Conservation (phyloP, 305 asterid species). For the Fraxinus latifolia region DNA sequence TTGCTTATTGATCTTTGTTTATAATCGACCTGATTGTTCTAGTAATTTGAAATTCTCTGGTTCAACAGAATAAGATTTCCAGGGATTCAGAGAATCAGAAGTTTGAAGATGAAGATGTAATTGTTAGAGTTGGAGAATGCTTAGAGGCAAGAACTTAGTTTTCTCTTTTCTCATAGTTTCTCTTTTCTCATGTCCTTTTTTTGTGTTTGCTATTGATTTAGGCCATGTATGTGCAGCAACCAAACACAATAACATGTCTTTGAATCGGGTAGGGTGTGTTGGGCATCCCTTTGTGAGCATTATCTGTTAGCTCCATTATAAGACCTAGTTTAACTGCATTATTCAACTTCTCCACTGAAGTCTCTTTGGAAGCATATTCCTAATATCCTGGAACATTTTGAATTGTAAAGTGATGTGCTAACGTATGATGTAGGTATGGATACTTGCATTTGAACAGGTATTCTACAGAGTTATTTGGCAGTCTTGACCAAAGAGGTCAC, state of each 20-base stretch:
- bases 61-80: slow-evolving; percentile 67
- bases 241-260: background rate
- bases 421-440: background rate
- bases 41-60: slow-evolving; percentile 25
- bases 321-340: background rate
- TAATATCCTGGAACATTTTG: slow-evolving; percentile 12
- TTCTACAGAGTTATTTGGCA: slow-evolving; percentile 9
- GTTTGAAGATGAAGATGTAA: slow-evolving; percentile 73
- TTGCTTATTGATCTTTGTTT: background rate
- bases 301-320: background rate
- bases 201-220: slow-evolving; percentile 11
- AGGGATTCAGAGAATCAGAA: slow-evolving; percentile 54
- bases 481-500: background rate
- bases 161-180: background rate
- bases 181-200: slow-evolving; percentile 15
- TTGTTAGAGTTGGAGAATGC: slow-evolving; percentile 90
- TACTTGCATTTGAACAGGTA: background rate
- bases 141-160: slow-evolving; percentile 62
- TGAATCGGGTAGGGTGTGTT: background rate
- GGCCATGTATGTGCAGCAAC: slow-evolving; percentile 5
- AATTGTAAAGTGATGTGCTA: background rate
- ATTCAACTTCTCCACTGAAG: background rate
- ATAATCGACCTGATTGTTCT: slow-evolving; percentile 2
- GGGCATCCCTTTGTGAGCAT: background rate
- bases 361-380: background rate